phyloP scores from a whole-genome alignment of 805 yeast species.

The Metschnikowia lochheadii region DNA sequence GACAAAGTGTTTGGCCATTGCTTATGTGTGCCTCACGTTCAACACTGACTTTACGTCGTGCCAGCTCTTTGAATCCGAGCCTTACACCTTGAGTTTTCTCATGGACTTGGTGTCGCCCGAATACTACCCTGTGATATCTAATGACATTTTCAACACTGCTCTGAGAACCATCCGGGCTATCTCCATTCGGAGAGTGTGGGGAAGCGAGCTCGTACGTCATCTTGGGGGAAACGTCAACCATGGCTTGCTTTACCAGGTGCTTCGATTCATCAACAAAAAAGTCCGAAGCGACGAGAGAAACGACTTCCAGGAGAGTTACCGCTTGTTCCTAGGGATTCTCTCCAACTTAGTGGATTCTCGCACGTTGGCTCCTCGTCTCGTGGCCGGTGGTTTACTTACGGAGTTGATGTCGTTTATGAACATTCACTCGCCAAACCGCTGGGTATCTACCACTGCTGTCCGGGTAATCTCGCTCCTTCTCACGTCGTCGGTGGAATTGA shows the following conservation, averaged over 20 bases:
- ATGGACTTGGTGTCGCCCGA: constrained; percentile 74
- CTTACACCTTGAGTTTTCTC: constrained; percentile 62
- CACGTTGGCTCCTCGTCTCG: constrained; percentile 50
- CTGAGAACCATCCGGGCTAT: constrained; percentile 65
- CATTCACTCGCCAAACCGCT: constrained; percentile 46
- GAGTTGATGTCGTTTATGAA: constrained; percentile 60
- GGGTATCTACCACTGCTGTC: constrained; percentile 60
- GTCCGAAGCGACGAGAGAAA: constrained; percentile 38
- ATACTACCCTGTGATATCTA: constrained; percentile 41
- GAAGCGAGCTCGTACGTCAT: constrained; percentile 70
- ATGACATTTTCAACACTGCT: constrained; percentile 54
- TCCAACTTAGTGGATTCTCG: constrained; percentile 58
- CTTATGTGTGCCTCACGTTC: constrained; percentile 55
- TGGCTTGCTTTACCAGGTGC: constrained; percentile 70
- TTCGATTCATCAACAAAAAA: constrained; percentile 58
- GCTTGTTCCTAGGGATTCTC: constrained; percentile 55
- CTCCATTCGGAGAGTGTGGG: constrained; percentile 63
- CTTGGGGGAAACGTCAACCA: constrained; percentile 85
- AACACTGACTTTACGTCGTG: constrained; percentile 58
- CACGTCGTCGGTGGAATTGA: constrained; percentile 43
- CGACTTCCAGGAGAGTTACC: constrained; percentile 40
- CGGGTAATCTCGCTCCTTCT: constrained; percentile 50
- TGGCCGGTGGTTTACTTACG: constrained; percentile 72
- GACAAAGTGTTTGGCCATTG: constrained; percentile 63
- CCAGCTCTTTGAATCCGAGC: constrained; percentile 64